Evolutionary conservation across 768 basidiomycete species (phyloP), one percentile per base, ranked within the genome.

Genomic region (Gloeophyllum trabeum): DNA sequence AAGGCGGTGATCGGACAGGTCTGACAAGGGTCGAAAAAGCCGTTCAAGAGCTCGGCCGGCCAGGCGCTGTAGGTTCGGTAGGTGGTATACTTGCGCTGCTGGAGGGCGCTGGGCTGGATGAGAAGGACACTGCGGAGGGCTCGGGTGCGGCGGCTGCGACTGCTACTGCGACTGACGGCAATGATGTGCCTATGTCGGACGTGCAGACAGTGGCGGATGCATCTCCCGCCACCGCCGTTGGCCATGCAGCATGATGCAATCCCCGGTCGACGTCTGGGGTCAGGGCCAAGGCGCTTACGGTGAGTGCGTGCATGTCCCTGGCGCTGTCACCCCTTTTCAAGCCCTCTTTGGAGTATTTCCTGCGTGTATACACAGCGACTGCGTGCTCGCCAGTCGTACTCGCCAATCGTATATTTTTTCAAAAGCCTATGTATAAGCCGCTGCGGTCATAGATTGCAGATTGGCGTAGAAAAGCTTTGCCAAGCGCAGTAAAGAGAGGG

Each of bases 1-100:
- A 66, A 39, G 69, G 68, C 4, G 60, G 64, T 0, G 67, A 66
- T 19, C 54, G 59, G 46, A 65, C 68, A 1, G 73, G 72, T 14
- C 52, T 75, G 13, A 52, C 51, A 13, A 58, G 75, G 14, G 68
- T 75, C 2, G 73, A 74, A 46, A 59, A 63, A 19, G 75, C 71
- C 1, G 66, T 67, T 4, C 52, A 51, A 6, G 65, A 65, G 39
- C 41, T 61, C 24, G 47, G 54, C 14, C 44, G 50, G 32, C 21
- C 46, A 48, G 2, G 54, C 46, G 6, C 34, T 24, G 7, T 19
- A 30, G 16, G 38, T 5, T 42, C 48, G n/a, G 39, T 50, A 12
- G 56, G 61, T 2, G 76, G 75, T 1, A 58, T 75, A 2, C 53
- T 78, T 22, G 59, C 60, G 2, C 49, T 79, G 47, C 48, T 71